Evolutionary conservation across 2,329 filamentous ascomycete species (phyloP).

Genomic region (Neofusicoccum cordaticola): DNA sequence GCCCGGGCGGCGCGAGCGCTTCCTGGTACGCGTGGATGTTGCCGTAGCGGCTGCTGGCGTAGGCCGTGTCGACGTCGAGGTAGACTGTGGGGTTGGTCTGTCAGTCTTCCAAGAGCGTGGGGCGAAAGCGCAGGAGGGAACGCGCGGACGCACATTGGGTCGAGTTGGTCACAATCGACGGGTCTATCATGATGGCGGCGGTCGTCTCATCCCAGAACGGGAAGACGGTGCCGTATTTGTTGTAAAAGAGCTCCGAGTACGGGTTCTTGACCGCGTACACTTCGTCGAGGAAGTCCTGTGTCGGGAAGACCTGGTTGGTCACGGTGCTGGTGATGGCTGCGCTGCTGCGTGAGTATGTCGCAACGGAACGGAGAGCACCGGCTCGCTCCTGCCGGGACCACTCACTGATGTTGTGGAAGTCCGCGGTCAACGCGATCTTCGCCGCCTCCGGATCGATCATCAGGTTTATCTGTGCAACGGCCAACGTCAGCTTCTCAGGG

Average conservation of each 20-base stretch:
- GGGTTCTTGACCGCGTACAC: constrained; percentile 37
- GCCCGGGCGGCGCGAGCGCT: constrained; percentile 35
- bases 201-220: constrained; percentile 50
- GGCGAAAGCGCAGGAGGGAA: too few species aligned
- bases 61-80: constrained; percentile 44
- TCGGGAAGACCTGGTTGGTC: constrained; percentile 48
- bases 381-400: neutral
- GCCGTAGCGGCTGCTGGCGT: constrained; percentile 41
- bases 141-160: constrained; percentile 29
- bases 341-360: neutral
- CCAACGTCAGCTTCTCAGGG: neutral
- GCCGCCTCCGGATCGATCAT: constrained; percentile 52
- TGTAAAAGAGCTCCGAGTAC: constrained; percentile 39
- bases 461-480: constrained; percentile 42
- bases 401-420: constrained; percentile 41
- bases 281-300: constrained; percentile 39
- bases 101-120: neutral
- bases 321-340: constrained; percentile 43
- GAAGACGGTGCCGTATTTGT: constrained; percentile 40
- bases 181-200: constrained; percentile 41
- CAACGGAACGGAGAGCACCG: too few species aligned
- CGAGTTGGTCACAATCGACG: constrained; percentile 37
- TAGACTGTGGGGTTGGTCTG: constrained; percentile 29
- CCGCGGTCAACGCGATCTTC: constrained; percentile 49
- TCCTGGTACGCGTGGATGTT: constrained; percentile 46